These are phyloP conservation scores for Hypoxylon sp. DNA, from an alignment of 2,329 filamentous ascomycete species.

Conservation along the genomic window DNA sequence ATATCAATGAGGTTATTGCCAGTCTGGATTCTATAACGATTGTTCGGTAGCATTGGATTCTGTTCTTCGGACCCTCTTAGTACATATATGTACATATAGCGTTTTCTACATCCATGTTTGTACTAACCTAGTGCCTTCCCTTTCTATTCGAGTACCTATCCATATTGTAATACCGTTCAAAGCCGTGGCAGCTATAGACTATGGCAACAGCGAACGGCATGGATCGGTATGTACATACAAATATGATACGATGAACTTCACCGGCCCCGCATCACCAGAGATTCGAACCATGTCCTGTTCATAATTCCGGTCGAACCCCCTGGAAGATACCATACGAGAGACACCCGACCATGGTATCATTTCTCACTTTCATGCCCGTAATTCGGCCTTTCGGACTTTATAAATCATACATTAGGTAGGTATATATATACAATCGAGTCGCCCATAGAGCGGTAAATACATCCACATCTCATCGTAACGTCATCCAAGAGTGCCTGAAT, in stretches of 20 bases:
- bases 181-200: neutral
- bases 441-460: neutral
- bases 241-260: constrained; percentile 17
- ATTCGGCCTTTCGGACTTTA: neutral
- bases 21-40: neutral
- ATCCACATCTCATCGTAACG: neutral
- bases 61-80: neutral
- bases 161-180: neutral
- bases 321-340: neutral
- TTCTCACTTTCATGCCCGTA: constrained; percentile 2
- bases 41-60: neutral
- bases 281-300: neutral
- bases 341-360: neutral
- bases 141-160: neutral
- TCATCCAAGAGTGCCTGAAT: neutral
- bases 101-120: neutral
- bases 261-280: constrained; percentile 6
- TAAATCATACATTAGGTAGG: constrained; percentile 1
- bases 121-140: neutral
- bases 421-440: neutral
- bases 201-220: neutral
- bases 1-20: neutral
- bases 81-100: neutral
- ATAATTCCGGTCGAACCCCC: neutral
- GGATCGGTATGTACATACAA: neutral